A percentile compares a stretch with the other conserved stretches of the same genome.
phyloP scores from a whole-genome alignment of 1,284 basidiomycete species.

The Golubevia pallescens region DNA sequence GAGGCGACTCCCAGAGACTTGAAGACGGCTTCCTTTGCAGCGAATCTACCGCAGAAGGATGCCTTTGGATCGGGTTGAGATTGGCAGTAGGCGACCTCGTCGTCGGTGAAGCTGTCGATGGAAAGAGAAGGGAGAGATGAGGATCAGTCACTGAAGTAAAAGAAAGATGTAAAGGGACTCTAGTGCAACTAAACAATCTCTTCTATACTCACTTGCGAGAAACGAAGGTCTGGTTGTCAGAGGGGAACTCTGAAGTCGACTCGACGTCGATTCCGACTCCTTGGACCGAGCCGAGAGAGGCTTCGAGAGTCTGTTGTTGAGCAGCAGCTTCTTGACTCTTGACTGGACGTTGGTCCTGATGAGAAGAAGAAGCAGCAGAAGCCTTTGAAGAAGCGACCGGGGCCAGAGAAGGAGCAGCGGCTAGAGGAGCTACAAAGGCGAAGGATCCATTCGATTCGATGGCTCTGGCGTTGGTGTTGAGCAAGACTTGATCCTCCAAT shows the following conservation, averaged over 20 bases:
- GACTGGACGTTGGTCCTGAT: slow-evolving; percentile 17
- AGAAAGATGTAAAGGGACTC: background rate
- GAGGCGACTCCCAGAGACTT: slow-evolving; percentile 91
- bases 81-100: slow-evolving; percentile 84
- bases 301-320: slow-evolving; percentile 13
- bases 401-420: slow-evolving; percentile 23
- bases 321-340: too few relatives aligned
- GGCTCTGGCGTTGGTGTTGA: slow-evolving; percentile 87
- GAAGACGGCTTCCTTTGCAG: slow-evolving; percentile 96
- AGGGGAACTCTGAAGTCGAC: slow-evolving; percentile 89
- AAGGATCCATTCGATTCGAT: slow-evolving; percentile 42
- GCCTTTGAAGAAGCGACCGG: too few relatives aligned
- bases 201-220: slow-evolving; percentile 71
- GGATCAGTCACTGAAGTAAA: background rate
- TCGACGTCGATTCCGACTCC: slow-evolving; percentile 76
- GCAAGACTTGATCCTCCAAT: slow-evolving; percentile 82
- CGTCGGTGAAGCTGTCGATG: slow-evolving; percentile 75
- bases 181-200: too few relatives aligned
- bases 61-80: slow-evolving; percentile 84
- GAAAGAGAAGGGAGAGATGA: background rate
- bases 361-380: slow-evolving; percentile 10
- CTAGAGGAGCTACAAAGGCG: slow-evolving; percentile 43
- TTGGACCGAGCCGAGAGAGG: slow-evolving; percentile 70
- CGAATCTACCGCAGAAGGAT: slow-evolving; percentile 95
- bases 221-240: slow-evolving; percentile 86